Base-by-base conservation (phyloP, 768 basidiomycete genomes). In the Clitopilus passeckerianus region DNA sequence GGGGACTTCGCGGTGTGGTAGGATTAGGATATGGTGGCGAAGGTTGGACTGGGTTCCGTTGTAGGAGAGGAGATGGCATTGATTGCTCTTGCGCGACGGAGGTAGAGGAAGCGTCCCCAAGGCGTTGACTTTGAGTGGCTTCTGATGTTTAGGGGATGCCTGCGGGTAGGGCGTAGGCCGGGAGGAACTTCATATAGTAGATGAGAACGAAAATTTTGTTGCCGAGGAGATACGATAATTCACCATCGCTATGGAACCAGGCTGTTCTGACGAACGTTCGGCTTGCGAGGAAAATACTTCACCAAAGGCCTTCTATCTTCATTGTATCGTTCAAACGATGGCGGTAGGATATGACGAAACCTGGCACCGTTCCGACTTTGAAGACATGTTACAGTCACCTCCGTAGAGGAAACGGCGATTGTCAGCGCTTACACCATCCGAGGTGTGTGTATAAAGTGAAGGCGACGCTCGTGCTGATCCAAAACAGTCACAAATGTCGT, bases 261-360 rank as follows among this genome's bases (percentile, higher is more conserved):
- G 85, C 76, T 0, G 80, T 77, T 16, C 89, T 75, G 0, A 86
- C 78, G 67, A 89, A 76, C 1, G 80, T 84, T 37, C 87, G 79
- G 63, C 71, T 77, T 20, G 77, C 78, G 27, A 84, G 69, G 53
- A 84, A 80, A n/a, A 90, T 85, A 60, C 86, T 82, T 1, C 85
- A 85, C 89, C 89, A 90, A 5, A 84, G n/a, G 72, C 54, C 79
- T 72, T 57, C 89, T 72, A 20, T 88, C 89, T 65, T 90, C 88
- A 58, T 90, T 89, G 69, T 90, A 90, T n/a, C 86, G 74, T 68
- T 89, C 87, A 64, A 87, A 89, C 41, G 86, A 86, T 4, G 87
- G 84, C 9, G 70, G 68, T 87, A 88, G 0, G 86, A 86, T 56
- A 90, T 83, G 34, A 90, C 81, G 62, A 90, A 90, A 78, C 88